Base-by-base conservation (phyloP, 306 rosid genomes). In the Medicago lupulina region DNA sequence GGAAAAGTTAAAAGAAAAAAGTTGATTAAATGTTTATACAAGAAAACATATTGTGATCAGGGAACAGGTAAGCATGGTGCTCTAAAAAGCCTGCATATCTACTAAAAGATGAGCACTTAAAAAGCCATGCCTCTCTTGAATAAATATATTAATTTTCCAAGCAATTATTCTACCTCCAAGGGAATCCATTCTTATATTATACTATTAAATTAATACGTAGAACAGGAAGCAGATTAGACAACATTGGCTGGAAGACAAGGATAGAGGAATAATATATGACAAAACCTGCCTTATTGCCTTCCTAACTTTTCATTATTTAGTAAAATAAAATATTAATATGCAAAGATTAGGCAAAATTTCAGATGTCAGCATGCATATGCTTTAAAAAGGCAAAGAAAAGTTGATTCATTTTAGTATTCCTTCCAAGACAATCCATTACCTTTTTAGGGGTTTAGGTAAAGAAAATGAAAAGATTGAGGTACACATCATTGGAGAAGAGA, bases 21-120 rank as follows among this genome's bases (percentile, higher is more conserved):
- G 80, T 49, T 74, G 9, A 73, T 49, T 74, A 73, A 78, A 69
- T 59, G 76, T 65, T 78, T 79, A 80, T 73, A 64, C 59, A 63
- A 18, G 13, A 19, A 58, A 10, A 74, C 31, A 14, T 47, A 50
- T 60, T 38, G 86, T 82, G 85, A 80, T 69, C 67, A 76, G 87
- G 85, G 84, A 83, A 84, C 92, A 83, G 85, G 92, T 87, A 69
- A 86, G 91, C 91, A 83, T 86, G 92, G 88, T 79, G 86, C 81
- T 81, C 71, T 81, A 79, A 82, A 82, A 86, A 88, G 89, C 79
- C 88, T 84, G 90, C 90, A 84, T 77, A 86, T 86, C 88, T 85
- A 81, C 92, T 19, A 89, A 86, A 87, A 83, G 88, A 84, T 80
- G 86, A 91, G 84, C 84, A 81, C 66, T 54, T 9, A 84, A 83